phyloP scores from a whole-genome alignment of 129 eudicot species.

The Logfia minima region DNA sequence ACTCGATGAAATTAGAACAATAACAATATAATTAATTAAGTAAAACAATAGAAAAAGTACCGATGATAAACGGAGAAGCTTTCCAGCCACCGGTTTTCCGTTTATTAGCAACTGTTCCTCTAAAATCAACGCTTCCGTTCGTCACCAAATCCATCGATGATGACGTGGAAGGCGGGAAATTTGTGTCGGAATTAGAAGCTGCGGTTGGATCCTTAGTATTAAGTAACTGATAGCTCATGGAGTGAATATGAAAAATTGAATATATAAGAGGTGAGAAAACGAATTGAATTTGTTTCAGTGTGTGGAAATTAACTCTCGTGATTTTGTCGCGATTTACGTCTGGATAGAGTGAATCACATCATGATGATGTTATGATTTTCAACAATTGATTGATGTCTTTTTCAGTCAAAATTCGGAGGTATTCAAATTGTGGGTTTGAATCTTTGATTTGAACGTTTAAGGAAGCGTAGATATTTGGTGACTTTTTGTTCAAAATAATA shows the following conservation, averaged over 20 bases:
- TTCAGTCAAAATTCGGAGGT: neutral
- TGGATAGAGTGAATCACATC: constrained; percentile 28
- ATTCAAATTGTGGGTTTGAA: too few species aligned
- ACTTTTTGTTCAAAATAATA: neutral
- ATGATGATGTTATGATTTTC: too few species aligned
- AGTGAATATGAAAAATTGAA: neutral
- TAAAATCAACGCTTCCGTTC: constrained; percentile 56
- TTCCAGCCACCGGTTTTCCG: constrained; percentile 72
- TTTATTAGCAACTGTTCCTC: constrained; percentile 63
- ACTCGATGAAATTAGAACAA: neutral
- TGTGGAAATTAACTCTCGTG: constrained; percentile 10
- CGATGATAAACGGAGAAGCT: constrained; percentile 73
- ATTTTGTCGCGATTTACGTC: constrained; percentile 27
- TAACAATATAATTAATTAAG: neutral
- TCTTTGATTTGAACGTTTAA: neutral
- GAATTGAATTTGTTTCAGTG: constrained; percentile 2
- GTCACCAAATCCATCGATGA: constrained; percentile 44
- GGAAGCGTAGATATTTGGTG: neutral
- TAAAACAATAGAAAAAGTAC: constrained; percentile 18
- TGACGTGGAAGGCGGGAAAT: neutral
- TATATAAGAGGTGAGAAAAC: constrained; percentile 9
- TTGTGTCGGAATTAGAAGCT: neutral
- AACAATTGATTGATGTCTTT: too few species aligned
- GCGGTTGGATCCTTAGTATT: constrained; percentile 11
- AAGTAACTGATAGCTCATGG: constrained; percentile 28